These are phyloP conservation scores for Beauveria caledonica DNA, from an alignment of 2,329 filamentous ascomycete genomes.

Conservation along the genomic window DNA sequence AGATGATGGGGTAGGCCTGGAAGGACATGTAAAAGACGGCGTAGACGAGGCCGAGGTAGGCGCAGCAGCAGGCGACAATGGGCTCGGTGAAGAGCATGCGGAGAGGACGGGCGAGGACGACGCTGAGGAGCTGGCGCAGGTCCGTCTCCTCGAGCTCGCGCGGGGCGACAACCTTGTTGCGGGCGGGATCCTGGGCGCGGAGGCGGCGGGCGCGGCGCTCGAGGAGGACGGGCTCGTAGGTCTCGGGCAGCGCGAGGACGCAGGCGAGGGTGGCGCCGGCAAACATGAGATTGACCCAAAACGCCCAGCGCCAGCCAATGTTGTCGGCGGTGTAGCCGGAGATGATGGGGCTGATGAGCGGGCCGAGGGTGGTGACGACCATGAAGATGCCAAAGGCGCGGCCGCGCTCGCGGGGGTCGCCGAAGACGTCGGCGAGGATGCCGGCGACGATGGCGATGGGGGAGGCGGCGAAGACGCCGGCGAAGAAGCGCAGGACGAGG, in stretches of 20 bases:
- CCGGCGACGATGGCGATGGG: conserved; percentile 56
- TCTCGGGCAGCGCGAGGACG: conserved; percentile 57
- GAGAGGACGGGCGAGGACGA: conserved; percentile 63
- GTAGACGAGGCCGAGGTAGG: conserved; percentile 65
- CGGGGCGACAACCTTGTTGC: conserved; percentile 44
- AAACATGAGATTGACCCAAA: conserved; percentile 63
- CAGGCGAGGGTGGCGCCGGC: conserved; percentile 53
- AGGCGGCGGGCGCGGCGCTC: conserved; percentile 47
- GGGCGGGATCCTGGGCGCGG: conserved; percentile 45
- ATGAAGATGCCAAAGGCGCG: conserved; percentile 57
- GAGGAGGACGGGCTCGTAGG: conserved; percentile 51
- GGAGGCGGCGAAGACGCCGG: conserved; percentile 45
- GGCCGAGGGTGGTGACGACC: conserved; percentile 57
- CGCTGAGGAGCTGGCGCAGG: conserved; percentile 50
- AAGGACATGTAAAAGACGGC: conserved; percentile 64
- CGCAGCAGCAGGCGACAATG: conserved; percentile 61
- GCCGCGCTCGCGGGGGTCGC: conserved; percentile 41
- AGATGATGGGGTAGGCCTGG: conserved; percentile 66
- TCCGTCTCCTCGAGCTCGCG: conserved; percentile 55
- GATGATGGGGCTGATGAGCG: conserved; percentile 56
- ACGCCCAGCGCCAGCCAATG: conserved; percentile 61
- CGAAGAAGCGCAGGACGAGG: conserved; percentile 46
- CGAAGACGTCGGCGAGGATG: conserved; percentile 59
- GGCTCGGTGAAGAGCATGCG: conserved; percentile 66
- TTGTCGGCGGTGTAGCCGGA: conserved; percentile 51